A percentile compares a stretch with the other conserved stretches of the same genome.
phyloP scores from a whole-genome alignment of 371 early-diverging fungal species.

The Mortierella sp. region DNA sequence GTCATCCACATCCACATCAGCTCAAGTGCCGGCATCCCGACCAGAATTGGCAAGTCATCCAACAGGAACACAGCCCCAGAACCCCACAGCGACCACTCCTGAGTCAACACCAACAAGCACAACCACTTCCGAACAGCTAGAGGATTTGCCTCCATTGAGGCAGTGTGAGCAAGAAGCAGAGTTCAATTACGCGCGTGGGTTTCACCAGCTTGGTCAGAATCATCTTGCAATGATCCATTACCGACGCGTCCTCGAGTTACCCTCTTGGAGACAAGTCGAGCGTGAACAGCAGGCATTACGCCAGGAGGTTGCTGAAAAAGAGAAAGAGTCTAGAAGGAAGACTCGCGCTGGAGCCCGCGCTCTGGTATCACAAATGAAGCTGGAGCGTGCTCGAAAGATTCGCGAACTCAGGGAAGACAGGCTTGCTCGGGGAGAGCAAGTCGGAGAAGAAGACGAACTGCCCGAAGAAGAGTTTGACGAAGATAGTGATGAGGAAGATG shows the following conservation, averaged over 20 bases:
- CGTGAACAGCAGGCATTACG: conserved; percentile 16
- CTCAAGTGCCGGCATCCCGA: not conserved
- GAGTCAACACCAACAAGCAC: not conserved
- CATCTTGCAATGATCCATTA: conserved; percentile 90
- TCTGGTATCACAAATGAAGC: conserved; percentile 10
- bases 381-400: conserved; percentile 49
- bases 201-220: conserved; percentile 85
- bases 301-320: not conserved
- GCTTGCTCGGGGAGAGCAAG: conserved; percentile 9
- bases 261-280: conserved; percentile 56
- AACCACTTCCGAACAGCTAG: not conserved
- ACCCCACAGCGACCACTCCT: not conserved
- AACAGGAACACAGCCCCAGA: not conserved
- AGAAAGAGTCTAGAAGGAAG: conserved; percentile 5
- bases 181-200: conserved; percentile 89
- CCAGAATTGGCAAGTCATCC: not conserved
- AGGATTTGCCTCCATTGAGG: conserved; percentile 13
- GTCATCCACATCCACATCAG: not conserved
- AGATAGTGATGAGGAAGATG: conserved; percentile 34
- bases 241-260: conserved; percentile 73
- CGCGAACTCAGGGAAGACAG: conserved; percentile 23
- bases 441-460: not conserved
- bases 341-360: conserved; percentile 43
- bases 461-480: conserved; percentile 7
- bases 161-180: conserved; percentile 76